Percentiles rank a stretch among this genome's conserved stretches.
These are phyloP conservation scores for Colletotrichum spinosum DNA, from an alignment of 2,329 filamentous ascomycete genomes.

Conservation along the genomic window DNA sequence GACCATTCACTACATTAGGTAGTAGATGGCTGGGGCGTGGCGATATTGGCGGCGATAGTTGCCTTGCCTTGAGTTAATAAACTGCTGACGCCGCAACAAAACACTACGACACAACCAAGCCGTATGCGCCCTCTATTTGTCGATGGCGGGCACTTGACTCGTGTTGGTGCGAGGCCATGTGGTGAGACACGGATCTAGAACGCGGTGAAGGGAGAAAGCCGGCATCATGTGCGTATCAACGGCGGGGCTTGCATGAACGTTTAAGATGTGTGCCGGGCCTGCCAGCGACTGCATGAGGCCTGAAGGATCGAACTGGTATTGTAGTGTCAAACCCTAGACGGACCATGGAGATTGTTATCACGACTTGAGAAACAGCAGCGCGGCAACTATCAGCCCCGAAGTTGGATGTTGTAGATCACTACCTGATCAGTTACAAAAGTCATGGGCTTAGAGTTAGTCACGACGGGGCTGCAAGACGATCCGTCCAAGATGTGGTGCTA, in stretches of 20 bases:
- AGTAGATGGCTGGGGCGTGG: conserved; percentile 14
- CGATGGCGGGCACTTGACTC: conserved; percentile 35
- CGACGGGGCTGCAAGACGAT: too few relatives aligned
- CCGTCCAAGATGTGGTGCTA: too few relatives aligned
- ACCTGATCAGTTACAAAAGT: too few relatives aligned
- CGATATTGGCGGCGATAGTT: conserved; percentile 27
- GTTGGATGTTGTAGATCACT: neutral
- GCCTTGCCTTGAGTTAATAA: conserved; percentile 4
- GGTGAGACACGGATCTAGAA: conserved; percentile 25
- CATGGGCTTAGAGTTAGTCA: too few relatives aligned
- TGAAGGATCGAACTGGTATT: conserved; percentile 15
- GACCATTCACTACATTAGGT: conserved; percentile 6
- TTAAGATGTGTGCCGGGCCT: conserved; percentile 24
- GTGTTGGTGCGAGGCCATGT: conserved; percentile 22
- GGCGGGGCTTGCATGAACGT: conserved; percentile 36
- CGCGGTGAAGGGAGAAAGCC: conserved; percentile 14
- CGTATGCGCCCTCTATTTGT: conserved; percentile 20
- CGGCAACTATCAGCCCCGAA: conserved; percentile 10
- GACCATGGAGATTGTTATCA: conserved; percentile 20
- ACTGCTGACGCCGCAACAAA: conserved; percentile 18
- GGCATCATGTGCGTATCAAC: conserved; percentile 33
- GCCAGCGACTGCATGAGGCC: conserved; percentile 19
- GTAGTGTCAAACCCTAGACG: conserved; percentile 24
- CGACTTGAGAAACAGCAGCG: conserved; percentile 10
- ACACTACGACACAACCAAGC: conserved; percentile 22